Conservation (phyloP, 768 basidiomycete genomes). For the Kwoniella mangroviensis region DNA sequence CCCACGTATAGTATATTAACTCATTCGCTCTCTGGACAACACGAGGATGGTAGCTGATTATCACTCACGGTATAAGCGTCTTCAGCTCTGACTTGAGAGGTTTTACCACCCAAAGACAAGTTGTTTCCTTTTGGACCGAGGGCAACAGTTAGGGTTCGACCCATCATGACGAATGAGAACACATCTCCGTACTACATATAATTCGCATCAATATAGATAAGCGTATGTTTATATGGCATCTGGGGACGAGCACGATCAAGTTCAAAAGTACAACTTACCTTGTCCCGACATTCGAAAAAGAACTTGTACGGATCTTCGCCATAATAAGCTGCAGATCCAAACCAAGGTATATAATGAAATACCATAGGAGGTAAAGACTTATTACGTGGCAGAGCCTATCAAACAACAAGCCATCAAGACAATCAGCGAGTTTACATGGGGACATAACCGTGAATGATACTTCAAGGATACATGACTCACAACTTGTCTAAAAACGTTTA, state of each 20-base stretch:
- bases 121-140: slow-evolving; percentile 91
- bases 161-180: slow-evolving; percentile 93
- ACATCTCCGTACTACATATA: slow-evolving; percentile 85
- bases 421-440: background rate
- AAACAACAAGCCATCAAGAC: background rate
- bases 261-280: too few relatives aligned
- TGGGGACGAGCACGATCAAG: too few relatives aligned
- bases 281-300: slow-evolving; percentile 69
- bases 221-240: too few relatives aligned
- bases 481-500: slow-evolving; percentile 80
- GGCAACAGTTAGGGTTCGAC: slow-evolving; percentile 86
- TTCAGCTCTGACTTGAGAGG: slow-evolving; percentile 88
- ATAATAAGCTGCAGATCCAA: slow-evolving; percentile 87
- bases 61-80: slow-evolving; percentile 76
- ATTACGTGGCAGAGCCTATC: slow-evolving; percentile 70
- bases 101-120: slow-evolving; percentile 91
- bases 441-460: background rate
- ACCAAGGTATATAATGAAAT: slow-evolving; percentile 86
- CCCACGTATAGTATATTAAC: too few relatives aligned
- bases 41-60: background rate
- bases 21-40: too few relatives aligned
- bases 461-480: slow-evolving; percentile 60
- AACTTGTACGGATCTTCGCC: slow-evolving; percentile 92
- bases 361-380: slow-evolving; percentile 81
- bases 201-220: background rate